Base-by-base conservation (phyloP, 2,329 filamentous ascomycete species). In the Fusarium incarnatum region DNA sequence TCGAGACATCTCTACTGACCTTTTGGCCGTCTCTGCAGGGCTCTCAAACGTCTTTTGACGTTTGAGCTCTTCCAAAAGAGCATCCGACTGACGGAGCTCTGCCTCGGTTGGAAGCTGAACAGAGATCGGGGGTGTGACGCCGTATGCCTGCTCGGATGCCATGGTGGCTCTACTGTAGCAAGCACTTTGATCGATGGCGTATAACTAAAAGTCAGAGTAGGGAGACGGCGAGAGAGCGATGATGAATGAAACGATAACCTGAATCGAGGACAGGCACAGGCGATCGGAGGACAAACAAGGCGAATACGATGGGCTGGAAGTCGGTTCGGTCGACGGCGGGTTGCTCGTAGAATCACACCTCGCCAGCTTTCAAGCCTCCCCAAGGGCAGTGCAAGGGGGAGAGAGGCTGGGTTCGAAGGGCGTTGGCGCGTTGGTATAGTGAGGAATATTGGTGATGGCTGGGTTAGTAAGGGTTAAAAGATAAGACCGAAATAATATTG, bases 1-100 rank as follows among this genome's bases (percentile, higher is more conserved):
- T 27, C n/a, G 15, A 40, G 16, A 25, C 2, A 45, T 13, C 16
- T 28, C 15, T 18, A 49, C 80, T 66, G 81, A 93, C 93, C 94
- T 91, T 79, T 92, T 94, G 68, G 93, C 87, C 5, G 93, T 97
- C 78, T 97, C 96, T 45, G 92, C 86, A 16, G 89, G 87, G 55
- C 88, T 89, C 81, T 98, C 96, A 75, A 97, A 99, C 55, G 96
- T 97, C 81, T 97, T 95, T 81, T 98, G 93, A 42, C 86, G 86
- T 79, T 94, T 94, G 66, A 99, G 83, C 81, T 98, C 94, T 59
- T 92, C 89, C 60, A 97, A 87, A 46, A 99, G 87, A 59, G 90
- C 86, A 72, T 94, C 90, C 74, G 93, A 97, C 53, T 92, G 88
- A 70, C 91, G 86, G 60, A 91, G 88, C 79, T 99, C 95, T 40